Base-by-base conservation (phyloP, 164 flowering plant genomes). In the Kingdonia uniflora region DNA sequence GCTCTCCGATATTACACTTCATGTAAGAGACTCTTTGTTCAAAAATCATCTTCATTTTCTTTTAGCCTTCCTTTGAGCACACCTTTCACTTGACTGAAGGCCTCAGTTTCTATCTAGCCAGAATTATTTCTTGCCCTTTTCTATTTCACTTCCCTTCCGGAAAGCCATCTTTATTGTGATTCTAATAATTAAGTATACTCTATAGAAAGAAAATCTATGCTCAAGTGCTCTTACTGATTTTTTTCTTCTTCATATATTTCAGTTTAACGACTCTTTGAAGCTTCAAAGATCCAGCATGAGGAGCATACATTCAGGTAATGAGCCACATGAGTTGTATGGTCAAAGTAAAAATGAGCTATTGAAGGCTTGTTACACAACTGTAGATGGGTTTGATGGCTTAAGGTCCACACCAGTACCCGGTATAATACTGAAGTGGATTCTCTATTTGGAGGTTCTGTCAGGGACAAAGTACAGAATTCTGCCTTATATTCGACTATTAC, bases 401-500 rank as follows among this genome's bases (percentile, higher is more conserved):
- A 49, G 61, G 63, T 60, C 69, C 43, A 46, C 37, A 14, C 8
- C 35, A 29, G 35, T 29, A 29, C 35, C 95, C 80, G 91, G 94
- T 87, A 85, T 63, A 63, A 70, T 68, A 82, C 80, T 79, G 68
- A 74, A 70, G 70, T 72, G 78, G 81, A 77, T 72, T 68, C 76
- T 76, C 74, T 72, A 44, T 52, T 59, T 72, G 81, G 87, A 67
- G 84, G 77, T 73, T 74, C 85, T 70, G 64, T 68, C 68, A 61
- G 69, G 76, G 74, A 71, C 69, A 56, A 71, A 68, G 77, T 77
- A 73, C 74, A 74, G 72, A 76, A 65, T 74, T 78, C 81, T 83
- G 86, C 72, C 66, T 57, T 79, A 70, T 64, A 70, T 88, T 87
- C 87, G 63, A 79, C 74, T 76, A 69, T 73, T 65, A 70, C 84